Percentiles rank a stretch among this genome's conserved stretches.
phyloP scores from a whole-genome alignment of 2,329 filamentous ascomycete species.

The Neonectria magnoliae region DNA sequence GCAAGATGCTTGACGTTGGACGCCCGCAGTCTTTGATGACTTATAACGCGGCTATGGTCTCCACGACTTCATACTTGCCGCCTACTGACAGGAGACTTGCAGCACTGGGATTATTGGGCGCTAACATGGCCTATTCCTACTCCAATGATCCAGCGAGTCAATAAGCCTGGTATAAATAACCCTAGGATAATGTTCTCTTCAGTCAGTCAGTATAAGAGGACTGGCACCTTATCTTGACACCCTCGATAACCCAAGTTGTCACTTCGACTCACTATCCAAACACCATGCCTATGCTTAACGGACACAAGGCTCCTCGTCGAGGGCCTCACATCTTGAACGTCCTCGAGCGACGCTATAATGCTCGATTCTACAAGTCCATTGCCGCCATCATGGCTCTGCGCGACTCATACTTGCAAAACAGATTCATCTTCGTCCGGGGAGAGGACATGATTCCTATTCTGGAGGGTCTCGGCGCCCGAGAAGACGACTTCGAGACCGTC shows the following conservation, averaged over 20 bases:
- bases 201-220: background rate
- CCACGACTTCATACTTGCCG: background rate
- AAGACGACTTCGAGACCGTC: constrained; percentile 39
- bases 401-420: constrained; percentile 28
- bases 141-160: background rate
- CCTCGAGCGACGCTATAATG: constrained; percentile 31
- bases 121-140: background rate
- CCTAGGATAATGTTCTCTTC: background rate
- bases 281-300: constrained; percentile 14
- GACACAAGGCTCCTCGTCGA: constrained; percentile 18
- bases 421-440: constrained; percentile 38
- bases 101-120: background rate
- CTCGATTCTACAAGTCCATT: constrained; percentile 36
- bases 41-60: background rate
- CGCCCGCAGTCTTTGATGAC: background rate
- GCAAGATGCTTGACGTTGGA: background rate
- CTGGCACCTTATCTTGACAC: constrained; percentile 9
- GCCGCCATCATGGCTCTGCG: constrained; percentile 35
- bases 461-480: constrained; percentile 33
- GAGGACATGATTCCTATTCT: constrained; percentile 39
- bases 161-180: constrained; percentile 15
- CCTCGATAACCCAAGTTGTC: background rate
- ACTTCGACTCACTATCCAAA: constrained; percentile 9
- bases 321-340: constrained; percentile 33
- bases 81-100: background rate